Percentiles rank a stretch among this genome's conserved stretches.
These are phyloP conservation scores for Penstemon davidsonii DNA, from an alignment of 257 asterid species.

Conservation along the genomic window DNA sequence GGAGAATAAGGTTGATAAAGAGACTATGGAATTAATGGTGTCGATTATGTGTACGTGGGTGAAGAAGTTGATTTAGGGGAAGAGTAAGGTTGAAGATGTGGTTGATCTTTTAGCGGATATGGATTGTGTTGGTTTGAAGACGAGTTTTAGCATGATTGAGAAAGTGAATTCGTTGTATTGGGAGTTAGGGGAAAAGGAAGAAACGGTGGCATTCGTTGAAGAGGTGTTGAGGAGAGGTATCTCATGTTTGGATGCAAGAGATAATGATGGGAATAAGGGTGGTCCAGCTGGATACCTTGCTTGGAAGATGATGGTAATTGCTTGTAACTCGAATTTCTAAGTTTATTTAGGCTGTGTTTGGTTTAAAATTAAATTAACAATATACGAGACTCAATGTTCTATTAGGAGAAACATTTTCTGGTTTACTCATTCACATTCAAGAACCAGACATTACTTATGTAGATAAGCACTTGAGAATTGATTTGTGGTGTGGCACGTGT, in stretches of 20 bases:
- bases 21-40: too few relatives aligned
- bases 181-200: constrained; percentile 69
- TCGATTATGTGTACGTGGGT: too few relatives aligned
- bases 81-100: too few relatives aligned
- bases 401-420: too few relatives aligned
- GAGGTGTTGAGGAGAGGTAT: constrained; percentile 75
- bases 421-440: too few relatives aligned
- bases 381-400: too few relatives aligned
- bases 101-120: constrained; percentile 50
- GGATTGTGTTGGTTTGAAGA: constrained; percentile 87
- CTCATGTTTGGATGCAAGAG: constrained; percentile 38
- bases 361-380: constrained; percentile 4
- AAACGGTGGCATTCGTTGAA: constrained; percentile 56
- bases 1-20: too few relatives aligned
- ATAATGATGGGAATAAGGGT: constrained; percentile 54
- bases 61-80: too few relatives aligned
- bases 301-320: constrained; percentile 90
- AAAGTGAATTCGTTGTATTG: constrained; percentile 82
- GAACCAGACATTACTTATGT: too few relatives aligned
- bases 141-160: constrained; percentile 81
- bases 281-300: constrained; percentile 90
- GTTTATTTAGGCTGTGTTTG: background rate
- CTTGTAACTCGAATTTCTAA: background rate
- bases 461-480: too few relatives aligned
- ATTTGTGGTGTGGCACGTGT: too few relatives aligned